These are phyloP conservation scores for Colletotrichum simmondsii DNA, from an alignment of 2,329 filamentous ascomycete genomes.

Conservation along the genomic window DNA sequence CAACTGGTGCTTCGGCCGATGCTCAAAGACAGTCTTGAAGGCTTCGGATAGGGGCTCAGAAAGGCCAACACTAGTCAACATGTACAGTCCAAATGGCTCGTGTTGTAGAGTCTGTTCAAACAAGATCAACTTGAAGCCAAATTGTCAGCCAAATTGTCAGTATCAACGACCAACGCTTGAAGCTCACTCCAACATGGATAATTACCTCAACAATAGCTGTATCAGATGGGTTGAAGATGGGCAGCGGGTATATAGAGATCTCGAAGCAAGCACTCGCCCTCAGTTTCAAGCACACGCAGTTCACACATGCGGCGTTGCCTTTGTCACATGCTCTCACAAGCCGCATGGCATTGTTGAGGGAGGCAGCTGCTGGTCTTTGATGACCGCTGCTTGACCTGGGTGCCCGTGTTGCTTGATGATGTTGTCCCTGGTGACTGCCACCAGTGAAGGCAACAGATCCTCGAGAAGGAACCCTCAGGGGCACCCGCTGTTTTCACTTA, in stretches of 20 bases:
- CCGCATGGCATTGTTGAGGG: conserved; percentile 1
- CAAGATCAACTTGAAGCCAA: not conserved
- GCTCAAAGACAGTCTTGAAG: not conserved
- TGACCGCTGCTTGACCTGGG: not conserved
- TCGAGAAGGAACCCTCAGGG: conserved; percentile 17
- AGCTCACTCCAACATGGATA: not conserved
- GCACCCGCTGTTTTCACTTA: conserved; percentile 8
- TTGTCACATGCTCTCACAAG: conserved; percentile 9
- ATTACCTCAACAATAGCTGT: not conserved
- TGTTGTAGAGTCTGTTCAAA: not conserved
- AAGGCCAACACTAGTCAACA: not conserved
- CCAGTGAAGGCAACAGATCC: not conserved
- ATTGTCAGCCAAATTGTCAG: not conserved
- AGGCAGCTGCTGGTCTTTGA: conserved; percentile 20
- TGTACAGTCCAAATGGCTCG: not conserved
- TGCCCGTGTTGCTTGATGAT: conserved; percentile 1
- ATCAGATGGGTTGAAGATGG: not conserved
- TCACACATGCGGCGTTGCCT: not conserved
- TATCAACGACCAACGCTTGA: not conserved
- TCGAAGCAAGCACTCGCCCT: not conserved
- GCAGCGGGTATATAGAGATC: not conserved
- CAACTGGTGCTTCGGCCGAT: not conserved
- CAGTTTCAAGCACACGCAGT: not conserved
- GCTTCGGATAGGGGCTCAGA: not conserved
- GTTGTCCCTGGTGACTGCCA: conserved; percentile 15